These are phyloP conservation scores for Pythium diclinum DNA, from an alignment of 352 stramenopile genomes.

Conservation along the genomic window DNA sequence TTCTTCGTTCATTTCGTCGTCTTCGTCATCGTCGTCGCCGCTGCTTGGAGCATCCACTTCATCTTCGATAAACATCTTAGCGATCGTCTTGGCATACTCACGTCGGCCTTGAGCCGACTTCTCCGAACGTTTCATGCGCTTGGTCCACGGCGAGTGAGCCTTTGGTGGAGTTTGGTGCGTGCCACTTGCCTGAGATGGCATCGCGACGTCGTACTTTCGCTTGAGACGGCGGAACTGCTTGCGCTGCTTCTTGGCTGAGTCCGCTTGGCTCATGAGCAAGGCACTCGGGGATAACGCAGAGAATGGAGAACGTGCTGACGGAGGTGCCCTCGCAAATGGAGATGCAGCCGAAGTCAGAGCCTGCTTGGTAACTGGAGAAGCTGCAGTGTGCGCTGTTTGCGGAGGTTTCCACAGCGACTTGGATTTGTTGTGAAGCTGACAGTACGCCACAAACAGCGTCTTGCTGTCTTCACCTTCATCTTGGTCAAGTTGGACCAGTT, in stretches of 20 bases:
- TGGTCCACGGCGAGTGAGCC: slow-evolving; percentile 50
- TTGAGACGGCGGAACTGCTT: slow-evolving; percentile 65
- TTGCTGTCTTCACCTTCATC: slow-evolving; percentile 27
- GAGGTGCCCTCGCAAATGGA: not conserved
- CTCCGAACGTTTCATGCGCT: slow-evolving; percentile 56
- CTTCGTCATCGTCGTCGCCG: slow-evolving; percentile 54
- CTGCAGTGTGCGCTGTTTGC: not conserved
- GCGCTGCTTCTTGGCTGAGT: slow-evolving; percentile 54
- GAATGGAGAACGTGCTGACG: slow-evolving; percentile 1
- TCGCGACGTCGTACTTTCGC: slow-evolving; percentile 51
- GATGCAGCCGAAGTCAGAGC: not conserved
- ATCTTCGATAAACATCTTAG: slow-evolving; percentile 67
- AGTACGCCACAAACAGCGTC: slow-evolving; percentile 72
- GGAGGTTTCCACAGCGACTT: slow-evolving; percentile 19
- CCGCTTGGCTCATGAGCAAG: slow-evolving; percentile 46
- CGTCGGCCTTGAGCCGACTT: slow-evolving; percentile 24
- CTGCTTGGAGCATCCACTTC: slow-evolving; percentile 52
- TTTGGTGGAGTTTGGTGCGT: not conserved
- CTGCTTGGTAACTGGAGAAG: not conserved
- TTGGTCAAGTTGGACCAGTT: slow-evolving; percentile 53
- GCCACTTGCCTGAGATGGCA: not conserved
- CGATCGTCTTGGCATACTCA: slow-evolving; percentile 18
- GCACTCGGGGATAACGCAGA: slow-evolving; percentile 42
- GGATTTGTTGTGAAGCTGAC: slow-evolving; percentile 49
- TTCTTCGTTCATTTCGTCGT: slow-evolving; percentile 50